Evolutionary conservation across 208 protist species (phyloP).

Genomic region (Zelonia costaricensis): DNA sequence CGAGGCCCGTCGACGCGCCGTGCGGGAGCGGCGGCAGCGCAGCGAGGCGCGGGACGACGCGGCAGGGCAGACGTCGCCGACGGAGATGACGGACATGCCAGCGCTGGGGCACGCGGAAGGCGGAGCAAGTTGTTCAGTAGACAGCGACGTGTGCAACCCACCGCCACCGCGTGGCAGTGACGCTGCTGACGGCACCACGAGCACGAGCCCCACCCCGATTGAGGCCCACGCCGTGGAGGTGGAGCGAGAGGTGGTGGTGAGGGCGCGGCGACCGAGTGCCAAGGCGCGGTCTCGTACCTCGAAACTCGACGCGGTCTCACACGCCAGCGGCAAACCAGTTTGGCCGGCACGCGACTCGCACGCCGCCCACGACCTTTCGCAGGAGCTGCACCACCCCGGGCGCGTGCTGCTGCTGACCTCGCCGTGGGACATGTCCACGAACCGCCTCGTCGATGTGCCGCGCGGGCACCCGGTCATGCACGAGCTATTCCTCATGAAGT

Average conservation of each 20-base stretch:
- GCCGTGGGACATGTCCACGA: constrained; percentile 33
- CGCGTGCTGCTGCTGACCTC: constrained; percentile 59
- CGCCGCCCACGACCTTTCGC: constrained; percentile 27
- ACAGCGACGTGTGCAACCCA: no score
- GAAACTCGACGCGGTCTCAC: no score
- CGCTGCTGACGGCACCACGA: no score
- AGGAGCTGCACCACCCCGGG: constrained; percentile 63
- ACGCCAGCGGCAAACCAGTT: no score
- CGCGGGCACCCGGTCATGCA: constrained; percentile 55
- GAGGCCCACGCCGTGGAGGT: no score
- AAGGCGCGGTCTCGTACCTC: no score
- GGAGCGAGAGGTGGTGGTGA: no score
- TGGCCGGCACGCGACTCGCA: background rate
- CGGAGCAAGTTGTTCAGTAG: background rate
- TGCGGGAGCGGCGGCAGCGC: background rate
- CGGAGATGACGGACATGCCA: constrained; percentile 18
- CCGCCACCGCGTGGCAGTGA: no score
- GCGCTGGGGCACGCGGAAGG: background rate
- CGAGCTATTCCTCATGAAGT: constrained; percentile 49
- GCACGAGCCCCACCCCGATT: no score
- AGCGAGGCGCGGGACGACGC: constrained; percentile 5
- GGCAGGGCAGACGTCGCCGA: background rate
- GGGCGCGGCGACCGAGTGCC: no score
- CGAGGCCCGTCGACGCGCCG: background rate
- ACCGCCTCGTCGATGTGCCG: constrained; percentile 61